phyloP scores from a whole-genome alignment of 2,329 filamentous ascomycete genomes.

The Botrytis hyacinthi region DNA sequence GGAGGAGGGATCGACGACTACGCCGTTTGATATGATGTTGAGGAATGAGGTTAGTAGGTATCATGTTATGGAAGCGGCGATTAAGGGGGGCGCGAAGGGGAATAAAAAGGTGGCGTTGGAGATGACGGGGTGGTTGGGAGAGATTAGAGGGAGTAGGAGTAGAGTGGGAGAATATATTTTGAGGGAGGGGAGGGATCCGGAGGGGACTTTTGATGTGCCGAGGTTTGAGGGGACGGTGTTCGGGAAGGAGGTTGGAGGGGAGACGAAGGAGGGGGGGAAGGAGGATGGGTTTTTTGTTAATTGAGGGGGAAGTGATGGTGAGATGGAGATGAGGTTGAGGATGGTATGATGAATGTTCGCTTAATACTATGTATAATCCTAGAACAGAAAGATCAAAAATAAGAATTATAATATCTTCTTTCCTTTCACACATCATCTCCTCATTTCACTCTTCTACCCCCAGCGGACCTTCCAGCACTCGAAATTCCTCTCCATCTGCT shows the following conservation, averaged over 20 bases:
- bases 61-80: slow-evolving; percentile 55
- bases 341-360: not conserved
- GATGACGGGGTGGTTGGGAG: slow-evolving; percentile 47
- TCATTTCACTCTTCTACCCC: no score
- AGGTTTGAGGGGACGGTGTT: slow-evolving; percentile 41
- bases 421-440: rapidly evolving
- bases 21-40: slow-evolving; percentile 69
- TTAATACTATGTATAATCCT: not conserved
- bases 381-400: not conserved
- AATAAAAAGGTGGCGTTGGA: slow-evolving; percentile 49
- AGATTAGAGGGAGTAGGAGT: slow-evolving; percentile 49
- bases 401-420: not conserved
- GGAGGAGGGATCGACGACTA: slow-evolving; percentile 66
- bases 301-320: slow-evolving; percentile 16
- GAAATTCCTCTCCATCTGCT: no score
- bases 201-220: slow-evolving; percentile 51
- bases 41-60: slow-evolving; percentile 59
- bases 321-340: no score
- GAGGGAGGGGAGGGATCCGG: slow-evolving; percentile 51
- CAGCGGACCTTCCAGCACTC: no score
- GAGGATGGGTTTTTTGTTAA: slow-evolving; percentile 39
- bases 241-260: slow-evolving; percentile 14
- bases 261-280: slow-evolving; percentile 23
- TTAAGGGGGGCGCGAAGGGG: slow-evolving; percentile 47
- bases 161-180: slow-evolving; percentile 53